A percentile compares a stretch with the other conserved stretches of the same genome.
These are phyloP conservation scores for Trichoderma sp. DNA, from an alignment of 2,329 filamentous ascomycete species.

Conservation along the genomic window DNA sequence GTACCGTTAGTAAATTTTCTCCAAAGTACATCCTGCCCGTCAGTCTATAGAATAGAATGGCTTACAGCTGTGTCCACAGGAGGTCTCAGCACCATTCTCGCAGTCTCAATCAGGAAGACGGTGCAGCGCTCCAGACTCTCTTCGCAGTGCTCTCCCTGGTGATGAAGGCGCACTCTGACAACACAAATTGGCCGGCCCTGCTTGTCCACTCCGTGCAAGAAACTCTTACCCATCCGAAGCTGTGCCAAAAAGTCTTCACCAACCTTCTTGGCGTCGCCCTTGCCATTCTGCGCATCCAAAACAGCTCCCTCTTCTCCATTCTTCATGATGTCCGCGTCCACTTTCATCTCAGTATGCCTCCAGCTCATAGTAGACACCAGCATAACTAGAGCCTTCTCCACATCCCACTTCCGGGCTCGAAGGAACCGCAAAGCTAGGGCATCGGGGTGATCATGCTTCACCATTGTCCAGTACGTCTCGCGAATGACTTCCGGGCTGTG, in stretches of 20 bases:
- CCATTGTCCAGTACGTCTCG: conserved; percentile 85
- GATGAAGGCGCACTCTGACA: conserved; percentile 81
- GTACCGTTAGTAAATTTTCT: not conserved
- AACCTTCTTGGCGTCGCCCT: conserved; percentile 64
- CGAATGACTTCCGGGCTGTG: conserved; percentile 78
- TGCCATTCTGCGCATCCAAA: conserved; percentile 57
- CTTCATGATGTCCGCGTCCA: conserved; percentile 84
- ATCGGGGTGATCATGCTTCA: conserved; percentile 94
- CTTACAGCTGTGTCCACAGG: conserved; percentile 90
- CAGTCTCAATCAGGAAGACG: conserved; percentile 91
- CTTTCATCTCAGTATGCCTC: conserved; percentile 78
- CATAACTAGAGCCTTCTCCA: conserved; percentile 92
- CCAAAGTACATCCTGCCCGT: not conserved
- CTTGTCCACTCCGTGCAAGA: conserved; percentile 84
- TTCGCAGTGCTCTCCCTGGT: conserved; percentile 77
- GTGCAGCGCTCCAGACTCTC: conserved; percentile 85
- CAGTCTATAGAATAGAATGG: conserved; percentile 29
- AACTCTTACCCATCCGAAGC: conserved; percentile 88
- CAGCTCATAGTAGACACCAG: conserved; percentile 91
- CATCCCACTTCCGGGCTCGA: conserved; percentile 91
- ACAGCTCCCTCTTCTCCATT: conserved; percentile 71
- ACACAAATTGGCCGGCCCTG: conserved; percentile 82
- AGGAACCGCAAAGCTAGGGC: conserved; percentile 79
- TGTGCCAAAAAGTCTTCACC: conserved; percentile 76
- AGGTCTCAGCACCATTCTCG: conserved; percentile 75